phyloP scores from a whole-genome alignment of 805 yeast genomes.

The Kuraishia piskuri region DNA sequence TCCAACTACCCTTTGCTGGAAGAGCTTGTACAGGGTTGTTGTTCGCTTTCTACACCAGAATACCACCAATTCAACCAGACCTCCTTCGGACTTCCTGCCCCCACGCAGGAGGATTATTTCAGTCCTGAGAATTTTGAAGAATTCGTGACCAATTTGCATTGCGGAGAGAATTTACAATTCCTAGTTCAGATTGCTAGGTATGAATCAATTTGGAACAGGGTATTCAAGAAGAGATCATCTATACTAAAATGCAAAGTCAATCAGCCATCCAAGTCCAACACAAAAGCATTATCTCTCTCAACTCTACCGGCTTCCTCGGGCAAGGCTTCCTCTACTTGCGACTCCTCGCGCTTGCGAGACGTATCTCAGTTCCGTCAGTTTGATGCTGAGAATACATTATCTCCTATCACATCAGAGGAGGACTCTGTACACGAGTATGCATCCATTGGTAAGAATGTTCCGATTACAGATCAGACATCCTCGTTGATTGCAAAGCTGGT shows the following conservation, averaged over 20 bases:
- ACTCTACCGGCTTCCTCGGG: neutral
- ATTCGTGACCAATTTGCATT: conserved; percentile 29
- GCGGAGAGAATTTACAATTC: conserved; percentile 36
- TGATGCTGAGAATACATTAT: neutral
- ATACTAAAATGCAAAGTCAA: conserved; percentile 17
- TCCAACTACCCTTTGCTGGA: neutral
- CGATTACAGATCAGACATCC: neutral
- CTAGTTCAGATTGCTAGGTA: conserved; percentile 36
- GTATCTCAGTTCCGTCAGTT: neutral
- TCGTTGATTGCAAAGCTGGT: neutral
- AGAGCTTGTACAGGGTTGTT: conserved; percentile 1
- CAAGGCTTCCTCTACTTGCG: neutral
- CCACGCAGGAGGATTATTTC: neutral
- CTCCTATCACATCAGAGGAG: neutral
- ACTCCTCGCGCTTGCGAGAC: neutral
- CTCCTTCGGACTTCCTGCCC: neutral
- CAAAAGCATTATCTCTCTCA: neutral
- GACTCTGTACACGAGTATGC: neutral
- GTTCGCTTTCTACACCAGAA: neutral
- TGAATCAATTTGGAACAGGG: conserved; percentile 31
- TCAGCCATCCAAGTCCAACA: neutral
- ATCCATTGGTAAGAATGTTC: neutral
- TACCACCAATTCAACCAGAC: neutral
- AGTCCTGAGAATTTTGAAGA: conserved; percentile 19
- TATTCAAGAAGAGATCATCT: conserved; percentile 21